phyloP scores from a whole-genome alignment of 2,329 filamentous ascomycete species.

The Calonectria henricotiae region DNA sequence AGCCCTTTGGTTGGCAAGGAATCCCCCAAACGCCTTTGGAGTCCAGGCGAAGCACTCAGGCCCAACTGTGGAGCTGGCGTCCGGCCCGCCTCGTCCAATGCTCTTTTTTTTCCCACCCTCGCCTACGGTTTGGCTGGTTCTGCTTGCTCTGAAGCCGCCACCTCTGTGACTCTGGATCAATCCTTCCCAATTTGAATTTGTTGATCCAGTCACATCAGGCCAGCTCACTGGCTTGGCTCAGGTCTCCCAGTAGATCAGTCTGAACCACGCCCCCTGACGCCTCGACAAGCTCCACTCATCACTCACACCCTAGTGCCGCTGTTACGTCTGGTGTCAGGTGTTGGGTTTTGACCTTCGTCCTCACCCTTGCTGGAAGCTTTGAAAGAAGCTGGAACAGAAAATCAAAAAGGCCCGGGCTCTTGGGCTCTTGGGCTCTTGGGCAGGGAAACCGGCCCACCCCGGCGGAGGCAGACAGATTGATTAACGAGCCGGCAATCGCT shows the following conservation, averaged over 20 bases:
- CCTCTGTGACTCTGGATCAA: constrained; percentile 36
- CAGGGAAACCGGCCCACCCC: constrained; percentile 35
- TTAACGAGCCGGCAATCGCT: constrained; percentile 38
- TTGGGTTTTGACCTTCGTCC: constrained; percentile 14
- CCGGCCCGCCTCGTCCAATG: constrained; percentile 47
- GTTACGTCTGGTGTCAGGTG: constrained; percentile 10
- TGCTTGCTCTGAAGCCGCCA: constrained; percentile 30
- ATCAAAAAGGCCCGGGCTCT: constrained; percentile 30
- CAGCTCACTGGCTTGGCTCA: constrained; percentile 38
- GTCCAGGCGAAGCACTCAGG: constrained; percentile 56
- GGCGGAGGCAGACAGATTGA: constrained; percentile 36
- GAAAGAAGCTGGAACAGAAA: constrained; percentile 43
- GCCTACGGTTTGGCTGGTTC: constrained; percentile 42
- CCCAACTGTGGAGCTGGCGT: constrained; percentile 57
- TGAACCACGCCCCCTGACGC: constrained; percentile 34
- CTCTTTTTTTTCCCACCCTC: constrained; percentile 37
- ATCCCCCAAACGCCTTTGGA: constrained; percentile 44
- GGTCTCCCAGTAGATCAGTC: constrained; percentile 34
- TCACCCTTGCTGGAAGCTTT: constrained; percentile 36
- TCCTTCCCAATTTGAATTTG: constrained; percentile 35
- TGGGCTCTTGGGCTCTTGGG: constrained; percentile 36
- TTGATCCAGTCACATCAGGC: constrained; percentile 45
- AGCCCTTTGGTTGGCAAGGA: constrained; percentile 50
- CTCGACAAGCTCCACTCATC: constrained; percentile 15
- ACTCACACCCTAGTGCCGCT: constrained; percentile 33